Base-by-base conservation (phyloP, 495 filamentous ascomycete species). In the Aspergillus homomorphus region DNA sequence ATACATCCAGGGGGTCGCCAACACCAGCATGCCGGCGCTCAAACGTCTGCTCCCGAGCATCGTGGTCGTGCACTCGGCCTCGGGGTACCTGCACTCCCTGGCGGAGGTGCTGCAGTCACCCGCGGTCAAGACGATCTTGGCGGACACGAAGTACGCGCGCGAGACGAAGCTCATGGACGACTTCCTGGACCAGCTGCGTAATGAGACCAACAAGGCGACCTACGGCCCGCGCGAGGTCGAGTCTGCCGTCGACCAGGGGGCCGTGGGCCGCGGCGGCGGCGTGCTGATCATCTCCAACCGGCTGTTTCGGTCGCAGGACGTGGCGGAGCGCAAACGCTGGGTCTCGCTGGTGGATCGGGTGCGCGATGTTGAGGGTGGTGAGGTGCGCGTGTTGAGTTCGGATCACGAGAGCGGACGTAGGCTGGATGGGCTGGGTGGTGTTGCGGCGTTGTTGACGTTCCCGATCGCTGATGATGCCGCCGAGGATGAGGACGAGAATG, bases 381-480 rank as follows among this genome's bases (percentile, higher is more conserved):
- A 97, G 64, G 88, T 89, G 1, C 84, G 91, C 51, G 79, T 97
- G 23, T 72, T 98, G 45, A 98, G 95, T 64, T 91, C 88, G 60
- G 87, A 94, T 65, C 93, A 98, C 71, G 94, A 96, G 77, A 97
- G 94, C 75, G 94, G 94, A 18, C 87, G 88, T 72, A 75, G 91
- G 56, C 73, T 98, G 45, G 93, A 96, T 56, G 85, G 82, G 3
- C 66, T 98, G 57, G 93, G 94, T 1, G 89, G 91, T 6, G 87
- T 98, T 58, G 95, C 92, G 21, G 90, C 92, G 14, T 87, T 98
- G 28, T 76, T 96, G 61, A 96, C 93, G 4, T 98, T 91, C 65
- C 93, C 95, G 1, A 72, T 98, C 59, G 81, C 82, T 3, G 84
- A 88, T 3, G 84, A 84, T 41, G 83, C 82, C 45, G 50, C 69